A percentile compares a stretch with the other conserved stretches of the same genome.
These are phyloP conservation scores for Zelonia costaricensis DNA, from an alignment of 208 protist species.

Conservation along the genomic window DNA sequence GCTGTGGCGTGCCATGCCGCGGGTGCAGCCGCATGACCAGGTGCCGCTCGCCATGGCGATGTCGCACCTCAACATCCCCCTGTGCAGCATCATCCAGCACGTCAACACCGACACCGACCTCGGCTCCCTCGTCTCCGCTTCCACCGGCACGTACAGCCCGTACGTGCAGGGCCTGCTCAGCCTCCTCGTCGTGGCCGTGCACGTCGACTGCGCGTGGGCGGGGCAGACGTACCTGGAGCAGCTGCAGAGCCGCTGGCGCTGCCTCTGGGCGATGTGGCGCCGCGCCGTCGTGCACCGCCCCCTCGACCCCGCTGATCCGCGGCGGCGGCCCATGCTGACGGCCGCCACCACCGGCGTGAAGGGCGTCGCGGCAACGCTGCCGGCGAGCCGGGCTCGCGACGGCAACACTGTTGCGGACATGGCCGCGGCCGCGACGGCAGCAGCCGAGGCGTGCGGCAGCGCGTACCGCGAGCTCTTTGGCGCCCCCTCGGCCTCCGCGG, in stretches of 20 bases:
- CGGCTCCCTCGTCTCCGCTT: slow-evolving; percentile 31
- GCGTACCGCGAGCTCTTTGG: slow-evolving; percentile 5
- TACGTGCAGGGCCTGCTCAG: slow-evolving; percentile 62
- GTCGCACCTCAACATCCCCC: slow-evolving; percentile 62
- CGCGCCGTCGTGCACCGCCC: slow-evolving; percentile 13
- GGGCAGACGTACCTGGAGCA: slow-evolving; percentile 33
- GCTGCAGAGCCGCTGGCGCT: slow-evolving; percentile 50
- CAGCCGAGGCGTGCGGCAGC: neutral
- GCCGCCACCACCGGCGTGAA: no score
- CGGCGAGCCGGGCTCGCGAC: no score
- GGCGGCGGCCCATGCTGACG: neutral
- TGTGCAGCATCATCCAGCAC: slow-evolving; percentile 59
- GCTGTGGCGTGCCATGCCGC: slow-evolving; percentile 60
- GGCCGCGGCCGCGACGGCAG: neutral
- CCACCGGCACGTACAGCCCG: slow-evolving; percentile 64
- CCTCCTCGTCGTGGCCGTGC: slow-evolving; percentile 62
- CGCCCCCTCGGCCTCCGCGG: neutral
- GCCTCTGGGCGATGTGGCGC: slow-evolving; percentile 49
- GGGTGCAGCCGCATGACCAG: slow-evolving; percentile 57
- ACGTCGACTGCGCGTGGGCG: slow-evolving; percentile 65
- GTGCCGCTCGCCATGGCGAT: slow-evolving; percentile 71
- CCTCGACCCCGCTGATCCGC: neutral
- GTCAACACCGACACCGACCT: slow-evolving; percentile 23
- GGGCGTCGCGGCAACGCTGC: neutral
- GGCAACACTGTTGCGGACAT: neutral